phyloP scores from a whole-genome alignment of 2,329 filamentous ascomycete species.

The Trichoderma citrinoviride region DNA sequence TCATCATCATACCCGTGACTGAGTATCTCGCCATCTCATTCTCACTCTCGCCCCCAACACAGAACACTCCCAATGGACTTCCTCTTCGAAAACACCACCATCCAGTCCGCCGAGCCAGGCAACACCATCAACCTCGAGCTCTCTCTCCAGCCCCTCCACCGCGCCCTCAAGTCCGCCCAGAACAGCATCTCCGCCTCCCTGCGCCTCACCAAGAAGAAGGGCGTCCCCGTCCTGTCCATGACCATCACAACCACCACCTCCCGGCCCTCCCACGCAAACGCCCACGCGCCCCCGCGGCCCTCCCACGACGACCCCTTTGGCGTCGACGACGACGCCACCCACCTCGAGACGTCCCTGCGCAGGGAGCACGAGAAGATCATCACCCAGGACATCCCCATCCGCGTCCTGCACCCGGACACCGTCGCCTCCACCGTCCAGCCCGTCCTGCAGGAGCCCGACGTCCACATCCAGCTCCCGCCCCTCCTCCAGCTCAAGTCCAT shows the following conservation, averaged over 20 bases:
- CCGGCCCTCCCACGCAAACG: constrained; percentile 41
- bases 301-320: constrained; percentile 41
- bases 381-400: constrained; percentile 93
- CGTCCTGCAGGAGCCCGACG: constrained; percentile 83
- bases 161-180: constrained; percentile 85
- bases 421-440: constrained; percentile 96
- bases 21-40: neutral
- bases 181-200: constrained; percentile 79
- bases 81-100: constrained; percentile 81
- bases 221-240: constrained; percentile 79
- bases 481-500: constrained; percentile 88
- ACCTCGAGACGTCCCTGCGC: constrained; percentile 56
- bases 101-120: constrained; percentile 76
- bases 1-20: neutral
- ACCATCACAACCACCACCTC: constrained; percentile 77
- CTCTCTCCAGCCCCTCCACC: constrained; percentile 80
- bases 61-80: constrained; percentile 68
- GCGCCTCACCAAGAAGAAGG: constrained; percentile 89
- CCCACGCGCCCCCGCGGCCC: constrained; percentile 32
- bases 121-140: constrained; percentile 98
- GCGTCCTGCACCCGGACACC: constrained; percentile 76
- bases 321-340: constrained; percentile 46
- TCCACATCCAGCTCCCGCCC: constrained; percentile 86
- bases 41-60: too few relatives aligned
- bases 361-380: constrained; percentile 86